Conservation (phyloP, 1,139 yeast genomes). For the Hansenula anomala region DNA sequence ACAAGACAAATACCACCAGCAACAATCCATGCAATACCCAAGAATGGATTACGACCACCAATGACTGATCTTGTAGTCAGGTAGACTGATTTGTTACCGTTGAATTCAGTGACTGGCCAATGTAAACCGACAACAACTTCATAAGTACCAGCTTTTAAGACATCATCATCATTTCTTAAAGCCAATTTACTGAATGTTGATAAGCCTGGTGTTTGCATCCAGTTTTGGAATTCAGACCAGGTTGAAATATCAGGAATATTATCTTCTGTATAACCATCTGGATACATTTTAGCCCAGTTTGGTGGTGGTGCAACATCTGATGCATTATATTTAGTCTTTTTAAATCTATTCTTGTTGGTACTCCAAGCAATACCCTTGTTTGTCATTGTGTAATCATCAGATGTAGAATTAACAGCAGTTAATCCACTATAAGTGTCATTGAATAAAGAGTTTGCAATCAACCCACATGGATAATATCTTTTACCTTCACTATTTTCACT, state of each 20-base stretch:
- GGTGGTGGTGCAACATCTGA: slow-evolving; percentile 91
- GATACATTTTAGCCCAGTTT: slow-evolving; percentile 79
- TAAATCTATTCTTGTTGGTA: slow-evolving; percentile 71
- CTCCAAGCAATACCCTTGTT: slow-evolving; percentile 82
- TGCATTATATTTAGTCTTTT: slow-evolving; percentile 68
- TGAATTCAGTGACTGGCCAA: slow-evolving; percentile 80
- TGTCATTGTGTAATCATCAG: slow-evolving; percentile 54
- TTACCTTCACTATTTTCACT: slow-evolving; percentile 45
- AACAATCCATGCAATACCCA: slow-evolving; percentile 87
- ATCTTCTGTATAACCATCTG: slow-evolving; percentile 83
- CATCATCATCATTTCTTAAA: slow-evolving; percentile 67
- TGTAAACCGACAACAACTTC: slow-evolving; percentile 72
- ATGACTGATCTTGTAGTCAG: slow-evolving; percentile 80
- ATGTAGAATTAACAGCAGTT: slow-evolving; percentile 41
- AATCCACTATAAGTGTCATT: slow-evolving; percentile 74
- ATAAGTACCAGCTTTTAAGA: slow-evolving; percentile 63
- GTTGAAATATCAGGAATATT: slow-evolving; percentile 76
- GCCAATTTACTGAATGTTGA: slow-evolving; percentile 82
- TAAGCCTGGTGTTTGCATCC: slow-evolving; percentile 96
- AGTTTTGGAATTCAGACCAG: slow-evolving; percentile 87
- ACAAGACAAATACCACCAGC: slow-evolving; percentile 76
- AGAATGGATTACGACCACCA: slow-evolving; percentile 85
- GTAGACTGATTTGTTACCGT: slow-evolving; percentile 79
- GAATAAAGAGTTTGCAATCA: slow-evolving; percentile 89
- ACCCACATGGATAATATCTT: slow-evolving; percentile 86